Conservation (phyloP, 306 rosid genomes). For the Cucumis hystrix region DNA sequence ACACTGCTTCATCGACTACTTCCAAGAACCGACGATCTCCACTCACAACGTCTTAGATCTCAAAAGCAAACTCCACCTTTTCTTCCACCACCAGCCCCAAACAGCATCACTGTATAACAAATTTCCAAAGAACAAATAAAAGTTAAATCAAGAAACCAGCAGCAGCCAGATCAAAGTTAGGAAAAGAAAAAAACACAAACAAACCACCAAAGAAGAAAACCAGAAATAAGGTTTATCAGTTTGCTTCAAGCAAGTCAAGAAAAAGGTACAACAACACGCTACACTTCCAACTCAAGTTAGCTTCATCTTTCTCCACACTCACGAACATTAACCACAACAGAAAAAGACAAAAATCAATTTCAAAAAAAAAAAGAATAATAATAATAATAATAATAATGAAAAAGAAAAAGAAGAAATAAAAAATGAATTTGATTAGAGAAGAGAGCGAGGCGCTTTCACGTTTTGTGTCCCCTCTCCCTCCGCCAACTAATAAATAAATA, state of each 20-base stretch:
- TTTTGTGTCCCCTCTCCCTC: constrained; percentile 16
- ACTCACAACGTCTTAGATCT: constrained; percentile 4
- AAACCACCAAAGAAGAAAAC: neutral
- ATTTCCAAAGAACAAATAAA: neutral
- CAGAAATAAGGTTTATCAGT: neutral
- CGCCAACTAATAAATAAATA: constrained; percentile 12
- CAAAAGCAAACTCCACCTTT: neutral
- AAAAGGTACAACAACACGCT: neutral
- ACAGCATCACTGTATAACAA: neutral
- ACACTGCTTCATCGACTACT: neutral
- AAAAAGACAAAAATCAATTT: neutral
- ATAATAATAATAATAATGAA: no score
- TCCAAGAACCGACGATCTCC: neutral
- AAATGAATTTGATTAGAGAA: constrained; percentile 2
- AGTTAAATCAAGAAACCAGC: neutral
- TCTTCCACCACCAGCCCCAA: neutral
- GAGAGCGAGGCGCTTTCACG: constrained; percentile 47
- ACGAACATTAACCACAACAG: neutral
- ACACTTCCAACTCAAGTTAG: neutral
- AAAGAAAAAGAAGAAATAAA: neutral
- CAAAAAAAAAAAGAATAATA: neutral
- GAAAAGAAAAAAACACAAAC: neutral
- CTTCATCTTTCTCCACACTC: constrained; percentile 4
- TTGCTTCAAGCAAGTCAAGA: constrained; percentile 9
- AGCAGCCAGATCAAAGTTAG: neutral